Evolutionary conservation across 768 basidiomycete species (phyloP), one percentile per base, ranked within the genome.

Genomic region (Russula earlei): DNA sequence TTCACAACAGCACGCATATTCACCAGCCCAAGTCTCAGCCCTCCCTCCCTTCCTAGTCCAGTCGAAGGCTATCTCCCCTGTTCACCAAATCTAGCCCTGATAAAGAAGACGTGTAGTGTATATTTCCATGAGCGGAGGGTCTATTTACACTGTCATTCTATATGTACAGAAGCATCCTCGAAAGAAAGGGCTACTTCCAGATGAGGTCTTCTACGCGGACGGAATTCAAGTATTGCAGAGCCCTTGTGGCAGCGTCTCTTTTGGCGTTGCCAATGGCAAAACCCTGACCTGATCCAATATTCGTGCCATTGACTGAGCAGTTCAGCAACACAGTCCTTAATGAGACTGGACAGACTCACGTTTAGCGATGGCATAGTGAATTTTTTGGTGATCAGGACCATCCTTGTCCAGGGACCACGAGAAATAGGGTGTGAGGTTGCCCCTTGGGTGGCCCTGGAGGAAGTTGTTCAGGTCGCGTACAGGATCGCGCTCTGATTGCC

Each of bases 391-490:
- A 19, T 25, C n/a, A 17, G 50, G 50, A 12, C 37, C 55, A 0
- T 14, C 4, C 12, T 20, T 0, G 9, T 0, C 1, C 31, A 34
- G 0, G 0, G 0, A 0, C 55, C 55, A 56, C 2, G 43, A 46
- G 12, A 56, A 5, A 1, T 10, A n/a, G 8, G 0, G 27, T 11
- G 43, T 33, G 1, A 56, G 37, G 12, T 56, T 51, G 5, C 55
- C 55, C 22, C 7, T 24, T 11, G 29, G 17, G 22, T 56, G 36
- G 8, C 49, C 36, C 40, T 51, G 49, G 24, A 56, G 43, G n/a
- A 11, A 31, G 37, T 51, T 40, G n/a, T 56, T 51, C 36, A 58
- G 52, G 34, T 54, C 41, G 17, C 56, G 56, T 0, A 54, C 22
- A 17, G 27, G 27, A 25, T 36, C 15, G 20, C 20, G 4, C 0